Evolutionary conservation across 352 stramenopile species (phyloP), one percentile per base, ranked within the genome.

Genomic region (Pilasporangium apinafurcum): DNA sequence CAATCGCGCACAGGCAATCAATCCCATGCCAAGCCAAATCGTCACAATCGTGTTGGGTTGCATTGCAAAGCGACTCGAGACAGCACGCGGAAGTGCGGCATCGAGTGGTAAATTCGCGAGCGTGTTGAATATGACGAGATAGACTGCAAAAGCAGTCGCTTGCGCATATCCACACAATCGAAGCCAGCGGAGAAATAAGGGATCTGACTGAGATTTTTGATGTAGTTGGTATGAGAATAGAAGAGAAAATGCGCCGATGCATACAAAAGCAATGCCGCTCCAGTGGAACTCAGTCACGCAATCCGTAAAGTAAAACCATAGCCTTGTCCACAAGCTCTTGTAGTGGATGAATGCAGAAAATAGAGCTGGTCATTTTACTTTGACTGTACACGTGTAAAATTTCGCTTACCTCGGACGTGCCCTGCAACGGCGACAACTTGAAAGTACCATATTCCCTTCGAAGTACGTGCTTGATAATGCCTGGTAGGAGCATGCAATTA

Each of bases 391-490:
- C 2, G n/a, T n/a, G n/a, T n/a, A n/a, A n/a, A n/a, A n/a, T n/a
- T n/a, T n/a, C n/a, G n/a, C 35, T 21, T 55, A 80, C 68, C 51
- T 75, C 68, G 0, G 62, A 73, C 30, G 32, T 37, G 20, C 20
- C 40, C 37, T 71, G 46, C 9, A 76, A 68, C 31, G 73, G 86
- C 16, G 92, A 98, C 13, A 98, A 67, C 16, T 65, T 66, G 22
- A 98, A 87, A 0, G 86, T 97, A 7, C 92, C 93, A 44, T 98
- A 98, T 40, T 98, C 93, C 21, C 59, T 61, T 20, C 92, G 66
- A 8, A 77, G 51, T 4, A 97, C 41, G 59, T 98, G 93, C 30
- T 28, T 45, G 26, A 67, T 29, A 4, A 80, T 39, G 8, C 59
- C 63, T 74, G 18, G 1, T n/a, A 9, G 33, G 18, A 26, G 14